These are phyloP conservation scores for Lentithecium fluviatile DNA, from an alignment of 495 filamentous ascomycete species.

Conservation along the genomic window DNA sequence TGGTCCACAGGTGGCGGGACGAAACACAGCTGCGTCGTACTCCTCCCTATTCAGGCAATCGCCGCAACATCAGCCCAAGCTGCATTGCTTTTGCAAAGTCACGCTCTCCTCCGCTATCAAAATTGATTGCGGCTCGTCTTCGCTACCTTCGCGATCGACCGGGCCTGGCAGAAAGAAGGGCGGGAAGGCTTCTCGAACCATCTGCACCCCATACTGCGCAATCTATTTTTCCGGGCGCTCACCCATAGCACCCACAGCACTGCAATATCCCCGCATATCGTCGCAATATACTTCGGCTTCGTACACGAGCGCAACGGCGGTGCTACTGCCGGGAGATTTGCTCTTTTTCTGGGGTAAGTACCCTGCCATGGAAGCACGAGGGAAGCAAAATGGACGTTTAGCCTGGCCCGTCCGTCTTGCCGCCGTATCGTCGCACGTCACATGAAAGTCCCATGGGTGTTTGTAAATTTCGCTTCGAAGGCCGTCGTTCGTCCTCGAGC, in stretches of 20 bases:
- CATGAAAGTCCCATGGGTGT: constrained; percentile 20
- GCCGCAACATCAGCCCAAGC: background rate
- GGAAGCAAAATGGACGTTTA: constrained; percentile 10
- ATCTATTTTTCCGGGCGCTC: constrained; percentile 22
- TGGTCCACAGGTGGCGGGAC: background rate
- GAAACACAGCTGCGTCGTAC: background rate
- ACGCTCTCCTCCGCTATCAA: background rate
- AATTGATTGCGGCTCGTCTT: constrained; percentile 1
- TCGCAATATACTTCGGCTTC: constrained; percentile 20
- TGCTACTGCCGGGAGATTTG: constrained; percentile 31
- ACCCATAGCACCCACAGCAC: background rate
- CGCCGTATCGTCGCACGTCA: constrained; percentile 9
- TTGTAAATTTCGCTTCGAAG: constrained; percentile 1
- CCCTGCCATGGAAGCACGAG: constrained; percentile 24
- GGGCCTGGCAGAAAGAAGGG: background rate
- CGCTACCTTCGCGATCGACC: background rate
- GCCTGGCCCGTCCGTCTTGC: constrained; percentile 11
- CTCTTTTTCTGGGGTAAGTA: constrained; percentile 26
- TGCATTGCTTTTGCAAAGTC: background rate
- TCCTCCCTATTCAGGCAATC: background rate
- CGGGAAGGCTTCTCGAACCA: constrained; percentile 26
- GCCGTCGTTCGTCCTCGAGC: background rate
- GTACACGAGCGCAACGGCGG: no score
- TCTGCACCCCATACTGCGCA: constrained; percentile 33
- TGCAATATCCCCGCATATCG: constrained; percentile 21